Evolutionary conservation across 805 yeast genomes (phyloP).

Genomic region (Barnettozyma sp.): DNA sequence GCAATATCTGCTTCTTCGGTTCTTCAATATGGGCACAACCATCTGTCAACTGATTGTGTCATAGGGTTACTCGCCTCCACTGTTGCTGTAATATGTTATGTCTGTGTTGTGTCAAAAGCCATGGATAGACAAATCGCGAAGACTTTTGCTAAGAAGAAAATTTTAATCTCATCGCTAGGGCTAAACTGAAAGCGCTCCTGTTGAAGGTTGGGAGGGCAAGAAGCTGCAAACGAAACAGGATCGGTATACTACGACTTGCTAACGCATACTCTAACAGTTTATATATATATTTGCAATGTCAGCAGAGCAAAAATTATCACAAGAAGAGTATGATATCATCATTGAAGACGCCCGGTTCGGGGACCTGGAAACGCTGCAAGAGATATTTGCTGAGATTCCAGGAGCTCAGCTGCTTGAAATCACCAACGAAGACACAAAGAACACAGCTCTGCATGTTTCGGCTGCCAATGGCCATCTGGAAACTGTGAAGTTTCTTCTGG

Average conservation of each 20-base stretch:
- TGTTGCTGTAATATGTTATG: too few relatives aligned
- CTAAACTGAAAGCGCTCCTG: too few relatives aligned
- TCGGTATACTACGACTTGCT: not conserved
- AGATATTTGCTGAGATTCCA: constrained; percentile 53
- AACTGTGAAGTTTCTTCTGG: constrained; percentile 52
- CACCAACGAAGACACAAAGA: constrained; percentile 54
- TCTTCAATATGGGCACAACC: too few relatives aligned
- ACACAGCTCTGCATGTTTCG: constrained; percentile 91
- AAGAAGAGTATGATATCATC: constrained; percentile 79
- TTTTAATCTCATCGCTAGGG: constrained; percentile 2
- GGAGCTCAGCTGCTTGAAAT: constrained; percentile 34
- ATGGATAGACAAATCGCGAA: constrained; percentile 3
- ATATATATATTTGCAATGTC: not conserved
- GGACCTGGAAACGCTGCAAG: constrained; percentile 68
- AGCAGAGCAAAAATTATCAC: constrained; percentile 30
- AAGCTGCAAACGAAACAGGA: too few relatives aligned
- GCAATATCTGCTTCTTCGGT: too few relatives aligned
- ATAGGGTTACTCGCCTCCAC: too few relatives aligned
- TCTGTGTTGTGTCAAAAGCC: too few relatives aligned
- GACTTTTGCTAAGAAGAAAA: not conserved
- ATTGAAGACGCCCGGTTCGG: constrained; percentile 84
- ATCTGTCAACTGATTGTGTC: too few relatives aligned
- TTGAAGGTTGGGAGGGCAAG: too few relatives aligned
- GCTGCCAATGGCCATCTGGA: constrained; percentile 88
- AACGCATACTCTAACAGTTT: not conserved